Evolutionary conservation across 306 rosid genomes (phyloP).

Genomic region (Sicyos baderoa): DNA sequence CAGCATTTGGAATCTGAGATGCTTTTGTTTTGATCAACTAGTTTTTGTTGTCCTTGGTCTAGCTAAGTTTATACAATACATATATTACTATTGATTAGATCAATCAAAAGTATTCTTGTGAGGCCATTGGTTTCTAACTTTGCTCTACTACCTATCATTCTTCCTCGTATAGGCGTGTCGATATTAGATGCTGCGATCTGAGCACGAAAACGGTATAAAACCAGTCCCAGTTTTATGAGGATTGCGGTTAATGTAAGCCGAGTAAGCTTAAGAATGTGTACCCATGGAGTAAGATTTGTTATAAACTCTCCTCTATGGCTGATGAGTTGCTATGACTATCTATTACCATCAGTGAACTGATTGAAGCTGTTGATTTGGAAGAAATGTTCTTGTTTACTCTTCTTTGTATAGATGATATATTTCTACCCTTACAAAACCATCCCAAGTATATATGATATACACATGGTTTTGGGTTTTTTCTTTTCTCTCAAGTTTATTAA

Average conservation of each 20-base stretch:
- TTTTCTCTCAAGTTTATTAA: no score
- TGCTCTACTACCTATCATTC: neutral
- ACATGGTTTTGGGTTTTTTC: no score
- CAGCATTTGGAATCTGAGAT: neutral
- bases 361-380: conserved; percentile 1
- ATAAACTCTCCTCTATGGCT: neutral
- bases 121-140: neutral
- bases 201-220: neutral
- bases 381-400: neutral
- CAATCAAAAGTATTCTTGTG: neutral
- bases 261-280: neutral
- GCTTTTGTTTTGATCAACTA: neutral
- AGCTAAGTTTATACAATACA: neutral
- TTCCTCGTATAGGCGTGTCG: neutral
- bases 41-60: neutral
- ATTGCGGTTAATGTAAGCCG: neutral
- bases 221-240: conserved; percentile 1
- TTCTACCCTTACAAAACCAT: no score
- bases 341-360: neutral
- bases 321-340: neutral
- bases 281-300: neutral
- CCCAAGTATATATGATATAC: no score
- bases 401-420: no score
- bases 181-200: neutral
- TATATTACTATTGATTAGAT: neutral